These are phyloP conservation scores for Coniosporium apollinis DNA, from an alignment of 495 filamentous ascomycete species.

Conservation along the genomic window DNA sequence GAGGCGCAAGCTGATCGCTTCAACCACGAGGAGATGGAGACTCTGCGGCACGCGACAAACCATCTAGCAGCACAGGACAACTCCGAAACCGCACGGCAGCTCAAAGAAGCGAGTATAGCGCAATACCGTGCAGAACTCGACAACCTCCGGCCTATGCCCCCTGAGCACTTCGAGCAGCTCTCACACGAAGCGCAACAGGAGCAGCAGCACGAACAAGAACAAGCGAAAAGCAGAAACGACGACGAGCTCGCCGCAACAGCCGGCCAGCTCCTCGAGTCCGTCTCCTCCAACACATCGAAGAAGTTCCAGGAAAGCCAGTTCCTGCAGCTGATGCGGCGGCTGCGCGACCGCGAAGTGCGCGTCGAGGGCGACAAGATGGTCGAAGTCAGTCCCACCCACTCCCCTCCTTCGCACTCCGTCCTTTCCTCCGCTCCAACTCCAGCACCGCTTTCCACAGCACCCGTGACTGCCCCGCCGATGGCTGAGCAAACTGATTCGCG, in stretches of 20 bases:
- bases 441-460: too few species aligned
- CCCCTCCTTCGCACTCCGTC: neutral
- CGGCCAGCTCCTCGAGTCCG: conserved; percentile 49
- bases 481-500: neutral
- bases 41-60: neutral
- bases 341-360: conserved; percentile 22
- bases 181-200: conserved; percentile 7
- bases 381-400: conserved; percentile 11
- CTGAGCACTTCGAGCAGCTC: too few species aligned
- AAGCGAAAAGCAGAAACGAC: conserved; percentile 10
- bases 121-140: too few species aligned
- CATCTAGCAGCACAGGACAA: neutral
- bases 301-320: conserved; percentile 73
- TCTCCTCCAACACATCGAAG: conserved; percentile 45
- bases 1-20: neutral
- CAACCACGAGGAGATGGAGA: neutral
- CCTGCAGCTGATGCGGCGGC: conserved; percentile 51
- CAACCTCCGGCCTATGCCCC: too few species aligned
- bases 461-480: neutral
- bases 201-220: conserved; percentile 11
- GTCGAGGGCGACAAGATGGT: conserved; percentile 28
- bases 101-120: too few species aligned
- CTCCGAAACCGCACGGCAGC: neutral
- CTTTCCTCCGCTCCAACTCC: neutral
- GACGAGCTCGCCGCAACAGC: conserved; percentile 59